Base-by-base conservation (phyloP, 2,329 filamentous ascomycete genomes). In the Penicillium sp. region DNA sequence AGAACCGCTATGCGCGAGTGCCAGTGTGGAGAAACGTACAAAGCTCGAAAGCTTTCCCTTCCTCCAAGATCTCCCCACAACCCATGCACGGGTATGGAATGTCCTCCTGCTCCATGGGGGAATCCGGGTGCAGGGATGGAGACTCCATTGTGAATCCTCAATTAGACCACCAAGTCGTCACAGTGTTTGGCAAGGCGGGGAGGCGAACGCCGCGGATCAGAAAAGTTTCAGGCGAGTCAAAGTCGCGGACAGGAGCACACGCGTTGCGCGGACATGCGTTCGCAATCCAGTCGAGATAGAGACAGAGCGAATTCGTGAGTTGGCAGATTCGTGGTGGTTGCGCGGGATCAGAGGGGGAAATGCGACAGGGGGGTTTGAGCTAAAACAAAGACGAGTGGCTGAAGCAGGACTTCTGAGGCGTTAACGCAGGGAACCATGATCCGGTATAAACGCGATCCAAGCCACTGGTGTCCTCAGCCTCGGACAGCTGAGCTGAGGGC, bases 11-110 rank as follows among this genome's bases (percentile, higher is more conserved):
- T 21, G 18, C n/a, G 56, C 50, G 28, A 52, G 28, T 8, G 43
- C 6, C 28, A 42, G 28, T 31, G 42, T 28, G 56, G 39, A 46
- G 36, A 55, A 55, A 51, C 82, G 69, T 77, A 97, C 93, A 91
- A 67, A 99, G 82, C 77, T 99, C 94, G 67, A 96, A 99, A 47
- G 94, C 94, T 76, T 97, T 97, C 65, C 94, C 94, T 81, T 99
- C 94, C 75, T 99, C 94, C 18, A 99, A 83, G 62, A 97, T 96
- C 91, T 95, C 89, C 77, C 90, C 90, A 75, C 91, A 96, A 54
- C 90, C 90, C 79, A 95, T 95, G 79, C 91, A 96, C 56, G 89
- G 89, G 68, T 89, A 95, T 60, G 81, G 78, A 54, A 88, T 81
- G 70, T 95, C 91, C 65, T 95, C 90, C 58, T 82, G 81, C 55